Conservation (phyloP, 352 stramenopile genomes). For the Blastocystis sp. region DNA sequence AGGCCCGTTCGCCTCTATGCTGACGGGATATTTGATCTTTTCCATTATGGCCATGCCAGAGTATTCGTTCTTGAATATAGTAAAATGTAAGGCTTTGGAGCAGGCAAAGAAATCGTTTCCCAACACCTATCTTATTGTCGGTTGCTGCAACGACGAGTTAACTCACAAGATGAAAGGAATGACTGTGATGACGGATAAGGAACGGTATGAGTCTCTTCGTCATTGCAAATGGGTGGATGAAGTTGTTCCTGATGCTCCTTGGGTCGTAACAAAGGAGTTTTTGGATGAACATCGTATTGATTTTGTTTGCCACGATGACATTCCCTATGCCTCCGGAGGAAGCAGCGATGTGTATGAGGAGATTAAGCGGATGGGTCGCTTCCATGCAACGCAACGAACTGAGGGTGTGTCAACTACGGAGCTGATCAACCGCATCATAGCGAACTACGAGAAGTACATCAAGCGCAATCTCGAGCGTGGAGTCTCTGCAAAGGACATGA, state of each 20-base stretch:
- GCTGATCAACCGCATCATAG: constrained; percentile 80
- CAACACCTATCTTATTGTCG: constrained; percentile 76
- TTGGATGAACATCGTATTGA: constrained; percentile 76
- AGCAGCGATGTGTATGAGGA: constrained; percentile 75
- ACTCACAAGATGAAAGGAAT: constrained; percentile 78
- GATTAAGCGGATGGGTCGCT: constrained; percentile 78
- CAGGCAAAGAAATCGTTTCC: constrained; percentile 78
- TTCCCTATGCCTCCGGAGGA: constrained; percentile 75
- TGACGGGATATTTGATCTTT: constrained; percentile 80
- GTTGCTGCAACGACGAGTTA: constrained; percentile 76
- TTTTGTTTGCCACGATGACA: constrained; percentile 78
- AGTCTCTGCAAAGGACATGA: constrained; percentile 83
- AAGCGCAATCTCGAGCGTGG: constrained; percentile 77
- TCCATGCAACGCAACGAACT: constrained; percentile 75
- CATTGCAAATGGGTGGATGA: constrained; percentile 80
- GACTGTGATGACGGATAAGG: constrained; percentile 78
- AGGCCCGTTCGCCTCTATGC: constrained; percentile 74
- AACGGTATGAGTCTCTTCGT: constrained; percentile 70
- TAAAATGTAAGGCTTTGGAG: constrained; percentile 69
- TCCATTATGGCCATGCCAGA: constrained; percentile 75
- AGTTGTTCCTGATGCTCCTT: constrained; percentile 76
- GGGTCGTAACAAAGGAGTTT: constrained; percentile 76
- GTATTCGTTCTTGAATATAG: background rate
- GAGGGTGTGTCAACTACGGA: constrained; percentile 80
- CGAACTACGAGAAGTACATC: constrained; percentile 83